phyloP scores from a whole-genome alignment of 169 alveolate species.

The Neospora caninum region DNA sequence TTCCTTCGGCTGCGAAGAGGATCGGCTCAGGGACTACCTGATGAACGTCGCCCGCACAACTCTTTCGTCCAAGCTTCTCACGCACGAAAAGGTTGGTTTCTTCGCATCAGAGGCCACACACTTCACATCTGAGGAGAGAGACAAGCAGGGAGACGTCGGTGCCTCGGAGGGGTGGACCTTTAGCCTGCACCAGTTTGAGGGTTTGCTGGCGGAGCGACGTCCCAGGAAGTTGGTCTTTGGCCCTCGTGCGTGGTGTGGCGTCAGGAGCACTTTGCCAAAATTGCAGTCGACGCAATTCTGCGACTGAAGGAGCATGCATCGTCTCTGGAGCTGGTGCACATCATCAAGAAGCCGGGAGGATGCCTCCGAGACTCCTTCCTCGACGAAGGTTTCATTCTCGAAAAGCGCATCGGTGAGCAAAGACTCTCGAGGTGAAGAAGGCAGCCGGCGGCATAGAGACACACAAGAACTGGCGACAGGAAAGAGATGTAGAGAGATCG shows the following conservation, averaged over 20 bases:
- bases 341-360: constrained; percentile 97
- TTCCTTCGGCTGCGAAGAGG: constrained; percentile 81
- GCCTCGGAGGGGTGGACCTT: too few relatives aligned
- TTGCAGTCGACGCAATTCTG: constrained; percentile 98
- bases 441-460: too few relatives aligned
- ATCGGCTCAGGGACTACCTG: constrained; percentile 74
- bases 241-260: neutral
- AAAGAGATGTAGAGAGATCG: too few relatives aligned
- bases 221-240: too few relatives aligned
- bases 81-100: constrained; percentile 89
- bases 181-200: too few relatives aligned
- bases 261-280: constrained; percentile 89
- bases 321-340: constrained; percentile 75
- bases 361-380: constrained; percentile 95
- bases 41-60: constrained; percentile 98
- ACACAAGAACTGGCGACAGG: too few relatives aligned
- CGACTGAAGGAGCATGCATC: constrained; percentile 89
- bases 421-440: too few relatives aligned
- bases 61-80: constrained; percentile 95
- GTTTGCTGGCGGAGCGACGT: too few relatives aligned
- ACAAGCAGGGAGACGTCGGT: neutral
- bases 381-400: constrained; percentile 99
- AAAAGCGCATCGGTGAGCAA: constrained; percentile 91
- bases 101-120: neutral
- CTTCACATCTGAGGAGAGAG: neutral